Evolutionary conservation across 2,329 filamentous ascomycete genomes (phyloP).

Genomic region (Claviceps spartinae): DNA sequence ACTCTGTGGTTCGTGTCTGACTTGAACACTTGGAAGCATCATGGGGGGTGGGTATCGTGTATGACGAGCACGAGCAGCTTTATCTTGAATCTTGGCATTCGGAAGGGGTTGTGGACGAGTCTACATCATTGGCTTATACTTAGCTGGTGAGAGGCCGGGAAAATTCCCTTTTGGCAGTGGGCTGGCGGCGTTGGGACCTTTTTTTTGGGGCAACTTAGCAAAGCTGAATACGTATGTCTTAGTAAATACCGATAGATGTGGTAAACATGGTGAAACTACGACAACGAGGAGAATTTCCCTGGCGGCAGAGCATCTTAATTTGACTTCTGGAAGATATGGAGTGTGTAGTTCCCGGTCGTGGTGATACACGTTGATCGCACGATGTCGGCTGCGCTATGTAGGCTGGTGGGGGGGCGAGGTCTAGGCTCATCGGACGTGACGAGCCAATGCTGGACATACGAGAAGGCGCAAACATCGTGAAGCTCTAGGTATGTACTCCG

Average conservation of each 20-base stretch:
- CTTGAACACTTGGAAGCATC: slow-evolving; percentile 15
- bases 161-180: neutral
- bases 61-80: neutral
- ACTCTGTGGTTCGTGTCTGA: slow-evolving; percentile 15
- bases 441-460: too few relatives aligned
- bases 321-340: too few relatives aligned
- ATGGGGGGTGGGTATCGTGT: neutral
- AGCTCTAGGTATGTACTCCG: too few relatives aligned
- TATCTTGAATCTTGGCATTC: neutral
- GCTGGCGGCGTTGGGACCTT: neutral
- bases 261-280: neutral
- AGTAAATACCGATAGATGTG: neutral
- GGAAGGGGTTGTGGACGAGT: neutral
- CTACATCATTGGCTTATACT: slow-evolving; percentile 1
- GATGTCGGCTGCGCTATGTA: too few relatives aligned
- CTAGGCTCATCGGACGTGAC: too few relatives aligned
- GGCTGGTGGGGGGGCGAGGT: too few relatives aligned
- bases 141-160: neutral
- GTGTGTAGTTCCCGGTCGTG: too few relatives aligned
- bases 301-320: too few relatives aligned
- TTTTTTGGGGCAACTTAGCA: neutral
- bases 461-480: too few relatives aligned
- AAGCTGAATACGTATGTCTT: neutral
- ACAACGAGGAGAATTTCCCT: neutral
- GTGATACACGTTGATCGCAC: too few relatives aligned